Percentiles rank a stretch among this genome's conserved stretches.
Evolutionary conservation across 2,329 filamentous ascomycete species (phyloP).

Genomic region (Penicillium olsonii): DNA sequence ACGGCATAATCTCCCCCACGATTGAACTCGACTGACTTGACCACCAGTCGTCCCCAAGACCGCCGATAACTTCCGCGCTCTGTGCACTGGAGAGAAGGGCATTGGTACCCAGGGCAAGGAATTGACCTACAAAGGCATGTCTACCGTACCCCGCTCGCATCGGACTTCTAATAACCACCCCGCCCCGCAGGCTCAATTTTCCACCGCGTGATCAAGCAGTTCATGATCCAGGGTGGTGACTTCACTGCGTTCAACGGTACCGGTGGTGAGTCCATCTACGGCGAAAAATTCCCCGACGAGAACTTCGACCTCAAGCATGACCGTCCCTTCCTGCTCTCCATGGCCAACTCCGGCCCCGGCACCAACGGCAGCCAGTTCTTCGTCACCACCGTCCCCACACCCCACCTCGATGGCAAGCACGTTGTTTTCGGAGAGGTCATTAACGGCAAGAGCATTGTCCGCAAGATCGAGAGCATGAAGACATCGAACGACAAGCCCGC

Average conservation of each 20-base stretch:
- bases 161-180: conserved; percentile 2
- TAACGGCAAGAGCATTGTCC: conserved; percentile 85
- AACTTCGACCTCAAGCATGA: conserved; percentile 92
- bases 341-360: conserved; percentile 94
- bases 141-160: neutral
- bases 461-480: conserved; percentile 82
- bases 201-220: conserved; percentile 96
- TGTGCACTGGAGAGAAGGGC: conserved; percentile 95
- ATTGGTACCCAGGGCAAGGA: conserved; percentile 77
- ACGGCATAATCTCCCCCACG: conserved; percentile 19
- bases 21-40: conserved; percentile 1
- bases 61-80: conserved; percentile 89
- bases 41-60: conserved; percentile 80
- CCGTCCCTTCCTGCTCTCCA: conserved; percentile 88
- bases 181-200: conserved; percentile 69
- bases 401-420: conserved; percentile 93
- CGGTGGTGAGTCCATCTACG: conserved; percentile 95
- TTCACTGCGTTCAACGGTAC: conserved; percentile 95
- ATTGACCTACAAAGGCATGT: conserved; percentile 78
- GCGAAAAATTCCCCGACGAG: conserved; percentile 95
- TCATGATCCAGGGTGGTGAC: conserved; percentile 98
- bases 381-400: conserved; percentile 91
- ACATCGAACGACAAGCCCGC: conserved; percentile 78
- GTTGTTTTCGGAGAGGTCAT: conserved; percentile 96
- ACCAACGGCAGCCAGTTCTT: conserved; percentile 99